Evolutionary conservation across 768 basidiomycete genomes (phyloP), one percentile per base, ranked within the genome.

Genomic region (Russula dissimulans): DNA sequence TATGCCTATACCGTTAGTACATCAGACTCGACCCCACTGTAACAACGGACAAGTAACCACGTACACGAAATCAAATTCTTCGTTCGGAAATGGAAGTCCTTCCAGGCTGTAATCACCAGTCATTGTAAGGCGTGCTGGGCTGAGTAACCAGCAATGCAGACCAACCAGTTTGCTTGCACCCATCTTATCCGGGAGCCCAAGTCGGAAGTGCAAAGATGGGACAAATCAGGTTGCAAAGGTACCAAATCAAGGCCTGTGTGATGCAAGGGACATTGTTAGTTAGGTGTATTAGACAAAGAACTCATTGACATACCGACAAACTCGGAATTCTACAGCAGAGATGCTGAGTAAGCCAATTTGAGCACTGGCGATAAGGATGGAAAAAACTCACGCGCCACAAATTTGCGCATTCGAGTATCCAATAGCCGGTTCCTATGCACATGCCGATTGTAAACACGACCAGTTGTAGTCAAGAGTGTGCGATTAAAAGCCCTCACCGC

Each of bases 61-160:
- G 68, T 72, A 88, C 85, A 89, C 84, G 69, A 80, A 88, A 69
- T 90, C 88, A 67, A 90, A 90, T 67, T 88, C 83, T 36, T 83
- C 84, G 62, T 83, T 77, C 8, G 78, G 77, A 68, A 90, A 90
- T 0, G 88, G 87, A 54, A 90, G 78, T 0, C 76, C 75, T 57
- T 88, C 84, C 29, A 90, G 74, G 69, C 87, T 88, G 62, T 34
- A 26, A 18, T 22, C 17, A 55, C 14, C 58, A 44, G 67, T 56
- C 56, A 39, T 43, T 17, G 44, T 39, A 18, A 52, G 44, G 56
- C 50, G 22, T n/a, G 14, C 26, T 50, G 55, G 29, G 29, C 45
- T 44, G 55, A 39, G 54, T 39, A 50, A 39, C 56, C 38, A 41
- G 57, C 43, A 29, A 43, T 67, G 36, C 9, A 17, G 50, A 73